These are phyloP conservation scores for Euphorbia neoarborescens DNA, from an alignment of 441 rosid genomes.

Conservation along the genomic window DNA sequence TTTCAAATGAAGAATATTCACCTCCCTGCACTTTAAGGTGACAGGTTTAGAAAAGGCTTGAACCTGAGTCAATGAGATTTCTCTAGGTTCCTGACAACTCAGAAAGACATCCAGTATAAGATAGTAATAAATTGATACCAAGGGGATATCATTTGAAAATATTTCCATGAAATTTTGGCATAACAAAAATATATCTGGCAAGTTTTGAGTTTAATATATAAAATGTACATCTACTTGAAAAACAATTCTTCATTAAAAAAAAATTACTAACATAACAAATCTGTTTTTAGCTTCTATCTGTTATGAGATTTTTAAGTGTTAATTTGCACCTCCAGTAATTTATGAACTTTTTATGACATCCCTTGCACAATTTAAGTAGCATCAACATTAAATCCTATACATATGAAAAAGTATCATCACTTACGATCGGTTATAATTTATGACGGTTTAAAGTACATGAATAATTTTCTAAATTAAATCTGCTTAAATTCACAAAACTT, in stretches of 20 bases:
- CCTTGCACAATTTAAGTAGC: not conserved
- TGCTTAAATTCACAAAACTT: too few relatives aligned
- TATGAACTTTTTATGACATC: not conserved
- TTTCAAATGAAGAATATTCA: constrained; percentile 27
- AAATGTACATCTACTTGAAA: not conserved
- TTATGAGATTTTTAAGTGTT: not conserved
- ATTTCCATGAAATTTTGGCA: not conserved
- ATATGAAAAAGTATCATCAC: not conserved
- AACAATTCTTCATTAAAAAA: not conserved
- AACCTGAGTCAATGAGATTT: constrained; percentile 59
- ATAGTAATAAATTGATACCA: constrained; percentile 6
- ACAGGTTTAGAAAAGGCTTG: constrained; percentile 54
- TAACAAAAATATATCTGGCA: not conserved
- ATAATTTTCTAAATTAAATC: not conserved
- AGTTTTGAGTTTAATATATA: constrained; percentile 8
- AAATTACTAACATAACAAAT: not conserved
- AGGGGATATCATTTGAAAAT: not conserved
- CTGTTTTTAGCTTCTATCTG: not conserved
- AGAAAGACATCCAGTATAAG: constrained; percentile 24
- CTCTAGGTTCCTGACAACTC: constrained; percentile 65
- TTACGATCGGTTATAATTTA: not conserved
- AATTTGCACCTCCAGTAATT: not conserved
- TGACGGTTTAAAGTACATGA: not conserved
- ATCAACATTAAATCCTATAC: not conserved
- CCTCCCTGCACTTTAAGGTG: constrained; percentile 87